Evolutionary conservation across 2,329 filamentous ascomycete genomes (phyloP).

Genomic region (Xylaria sp.): DNA sequence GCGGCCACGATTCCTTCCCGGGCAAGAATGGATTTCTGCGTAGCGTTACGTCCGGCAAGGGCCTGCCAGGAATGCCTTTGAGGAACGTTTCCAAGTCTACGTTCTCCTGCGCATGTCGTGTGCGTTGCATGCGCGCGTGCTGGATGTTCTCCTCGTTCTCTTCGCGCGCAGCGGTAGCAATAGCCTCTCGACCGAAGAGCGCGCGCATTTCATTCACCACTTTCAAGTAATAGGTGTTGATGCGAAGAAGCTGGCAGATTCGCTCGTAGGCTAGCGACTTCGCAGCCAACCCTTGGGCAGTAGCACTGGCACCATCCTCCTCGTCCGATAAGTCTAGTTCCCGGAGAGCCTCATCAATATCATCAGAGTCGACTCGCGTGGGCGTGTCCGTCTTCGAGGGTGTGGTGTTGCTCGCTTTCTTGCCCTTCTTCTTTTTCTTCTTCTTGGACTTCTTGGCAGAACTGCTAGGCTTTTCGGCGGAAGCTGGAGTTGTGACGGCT

Average conservation of each 20-base stretch:
- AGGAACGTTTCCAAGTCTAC: constrained; percentile 55
- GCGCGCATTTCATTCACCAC: constrained; percentile 84
- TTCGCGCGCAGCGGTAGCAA: constrained; percentile 48
- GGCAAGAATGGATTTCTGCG: constrained; percentile 80
- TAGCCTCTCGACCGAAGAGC: constrained; percentile 53
- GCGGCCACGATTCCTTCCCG: constrained; percentile 82
- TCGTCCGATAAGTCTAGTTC: constrained; percentile 28
- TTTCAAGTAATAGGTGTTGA: constrained; percentile 68
- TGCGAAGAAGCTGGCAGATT: constrained; percentile 41
- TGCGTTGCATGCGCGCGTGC: constrained; percentile 33
- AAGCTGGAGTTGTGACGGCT: constrained; percentile 12
- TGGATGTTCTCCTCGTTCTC: constrained; percentile 45
- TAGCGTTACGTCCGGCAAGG: constrained; percentile 64
- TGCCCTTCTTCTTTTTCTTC: constrained; percentile 26
- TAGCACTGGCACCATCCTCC: constrained; percentile 14
- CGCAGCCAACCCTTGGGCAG: constrained; percentile 5
- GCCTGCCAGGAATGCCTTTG: constrained; percentile 52
- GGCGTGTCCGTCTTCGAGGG: constrained; percentile 14
- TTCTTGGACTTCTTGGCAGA: constrained; percentile 39
- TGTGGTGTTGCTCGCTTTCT: constrained; percentile 1
- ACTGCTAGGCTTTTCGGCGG: constrained; percentile 15
- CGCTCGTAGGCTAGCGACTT: constrained; percentile 28
- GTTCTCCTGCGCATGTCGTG: constrained; percentile 39
- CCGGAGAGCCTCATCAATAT: constrained; percentile 50
- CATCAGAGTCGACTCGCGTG: constrained; percentile 38